phyloP scores from a whole-genome alignment of 164 flowering plant species.

The Magnolia changhungtana region DNA sequence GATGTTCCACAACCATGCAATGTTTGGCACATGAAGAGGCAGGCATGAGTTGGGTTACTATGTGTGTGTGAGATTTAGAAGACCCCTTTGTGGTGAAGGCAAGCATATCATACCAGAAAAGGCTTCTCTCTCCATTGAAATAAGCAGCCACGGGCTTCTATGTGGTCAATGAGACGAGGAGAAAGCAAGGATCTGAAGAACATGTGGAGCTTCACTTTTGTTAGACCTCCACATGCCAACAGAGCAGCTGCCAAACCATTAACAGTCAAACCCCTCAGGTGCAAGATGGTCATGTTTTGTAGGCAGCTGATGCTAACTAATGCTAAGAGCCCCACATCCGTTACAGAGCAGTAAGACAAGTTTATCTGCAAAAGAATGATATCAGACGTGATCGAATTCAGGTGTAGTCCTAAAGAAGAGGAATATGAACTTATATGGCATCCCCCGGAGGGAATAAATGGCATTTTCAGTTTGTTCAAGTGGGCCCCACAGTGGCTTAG shows the following conservation, averaged over 20 bases:
- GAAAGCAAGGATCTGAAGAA: constrained; percentile 53
- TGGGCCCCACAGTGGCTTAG: neutral
- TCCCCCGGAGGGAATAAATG: neutral
- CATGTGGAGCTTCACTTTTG: constrained; percentile 74
- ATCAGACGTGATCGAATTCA: neutral
- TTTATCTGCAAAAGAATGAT: constrained; percentile 54
- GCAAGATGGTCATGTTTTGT: constrained; percentile 68
- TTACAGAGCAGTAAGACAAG: constrained; percentile 70
- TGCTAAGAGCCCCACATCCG: constrained; percentile 74
- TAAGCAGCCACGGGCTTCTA: constrained; percentile 76
- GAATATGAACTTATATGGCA: neutral
- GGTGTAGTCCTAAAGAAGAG: neutral
- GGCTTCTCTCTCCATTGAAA: constrained; percentile 81
- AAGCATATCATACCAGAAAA: constrained; percentile 30
- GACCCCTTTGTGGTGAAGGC: neutral
- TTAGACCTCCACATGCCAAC: constrained; percentile 65
- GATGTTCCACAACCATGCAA: neutral
- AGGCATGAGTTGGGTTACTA: neutral
- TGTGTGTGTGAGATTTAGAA: neutral
- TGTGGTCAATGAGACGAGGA: constrained; percentile 46
- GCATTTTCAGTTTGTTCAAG: neutral
- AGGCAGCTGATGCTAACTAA: constrained; percentile 79
- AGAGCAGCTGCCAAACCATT: constrained; percentile 66
- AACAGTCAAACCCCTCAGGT: constrained; percentile 57
- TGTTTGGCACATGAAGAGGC: neutral